Percentiles rank a stretch among this genome's conserved stretches.
Conservation (phyloP, 768 basidiomycete genomes). For the Collybia sordida region DNA sequence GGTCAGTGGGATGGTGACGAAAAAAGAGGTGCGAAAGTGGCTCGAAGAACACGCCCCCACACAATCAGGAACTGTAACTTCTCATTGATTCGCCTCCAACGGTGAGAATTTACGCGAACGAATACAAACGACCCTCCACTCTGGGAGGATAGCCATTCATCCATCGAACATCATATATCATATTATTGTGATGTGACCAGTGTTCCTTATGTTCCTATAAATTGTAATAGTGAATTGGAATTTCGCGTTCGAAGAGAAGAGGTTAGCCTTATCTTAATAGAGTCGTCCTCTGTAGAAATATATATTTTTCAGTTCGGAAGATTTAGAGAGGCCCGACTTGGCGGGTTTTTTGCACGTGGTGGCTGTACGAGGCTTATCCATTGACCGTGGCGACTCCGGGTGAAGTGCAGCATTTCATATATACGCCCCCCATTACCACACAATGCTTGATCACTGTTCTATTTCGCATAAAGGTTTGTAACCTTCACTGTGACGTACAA, state of each 20-base stretch:
- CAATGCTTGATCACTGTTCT: constrained; percentile 93
- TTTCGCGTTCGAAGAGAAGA: no score
- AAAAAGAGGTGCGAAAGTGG: constrained; percentile 83
- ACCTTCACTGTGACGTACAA: neutral
- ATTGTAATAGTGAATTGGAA: no score
- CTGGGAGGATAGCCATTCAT: neutral
- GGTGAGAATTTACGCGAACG: neutral
- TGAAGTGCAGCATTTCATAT: neutral
- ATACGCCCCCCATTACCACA: neutral
- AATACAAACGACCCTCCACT: no score
- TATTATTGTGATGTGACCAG: no score
- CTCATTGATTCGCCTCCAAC: neutral
- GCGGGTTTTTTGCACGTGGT: neutral
- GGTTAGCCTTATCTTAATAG: no score
- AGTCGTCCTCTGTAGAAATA: no score
- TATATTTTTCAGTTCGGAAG: no score
- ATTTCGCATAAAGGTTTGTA: constrained; percentile 86
- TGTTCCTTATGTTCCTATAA: no score
- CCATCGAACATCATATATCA: no score
- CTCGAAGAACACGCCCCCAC: constrained; percentile 51
- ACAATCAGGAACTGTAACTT: neutral
- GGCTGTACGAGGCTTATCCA: neutral
- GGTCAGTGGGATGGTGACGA: constrained; percentile 62
- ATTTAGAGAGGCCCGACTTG: no score
- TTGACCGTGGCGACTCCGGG: neutral